Evolutionary conservation across 306 rosid genomes (phyloP).

Genomic region (Begonia masoniana): DNA sequence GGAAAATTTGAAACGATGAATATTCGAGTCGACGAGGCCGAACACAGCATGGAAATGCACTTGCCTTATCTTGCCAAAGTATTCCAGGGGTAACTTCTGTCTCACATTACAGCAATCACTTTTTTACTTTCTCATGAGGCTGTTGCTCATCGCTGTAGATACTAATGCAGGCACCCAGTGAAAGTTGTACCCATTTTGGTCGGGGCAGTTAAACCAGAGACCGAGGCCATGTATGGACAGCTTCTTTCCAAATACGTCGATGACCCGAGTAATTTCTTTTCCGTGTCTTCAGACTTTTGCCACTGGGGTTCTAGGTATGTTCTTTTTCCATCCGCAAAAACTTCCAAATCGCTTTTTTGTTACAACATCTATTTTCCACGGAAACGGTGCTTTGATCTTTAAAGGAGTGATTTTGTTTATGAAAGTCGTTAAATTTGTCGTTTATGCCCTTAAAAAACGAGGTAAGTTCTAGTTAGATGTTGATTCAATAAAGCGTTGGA

Average conservation of each 20-base stretch:
- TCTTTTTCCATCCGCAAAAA: neutral
- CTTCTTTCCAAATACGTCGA: slow-evolving; percentile 75
- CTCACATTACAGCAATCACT: neutral
- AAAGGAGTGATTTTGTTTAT: too few species aligned
- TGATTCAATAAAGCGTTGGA: too few species aligned
- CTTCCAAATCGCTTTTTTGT: too few species aligned
- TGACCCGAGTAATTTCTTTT: slow-evolving; percentile 70
- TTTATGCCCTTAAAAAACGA: too few species aligned
- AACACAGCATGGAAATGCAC: slow-evolving; percentile 99
- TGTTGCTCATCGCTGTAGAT: slow-evolving; percentile 7
- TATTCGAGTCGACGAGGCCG: slow-evolving; percentile 81
- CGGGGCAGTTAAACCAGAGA: slow-evolving; percentile 66
- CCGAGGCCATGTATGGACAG: slow-evolving; percentile 71
- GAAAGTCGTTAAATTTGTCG: too few species aligned
- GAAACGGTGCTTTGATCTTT: too few species aligned
- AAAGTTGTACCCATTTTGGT: slow-evolving; percentile 91
- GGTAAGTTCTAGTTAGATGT: too few species aligned
- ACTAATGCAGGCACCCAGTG: slow-evolving; percentile 48
- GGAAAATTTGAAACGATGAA: slow-evolving; percentile 78
- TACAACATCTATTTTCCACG: too few species aligned
- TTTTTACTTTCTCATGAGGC: slow-evolving; percentile 1
- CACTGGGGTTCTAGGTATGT: slow-evolving; percentile 96
- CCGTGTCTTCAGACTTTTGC: slow-evolving; percentile 87
- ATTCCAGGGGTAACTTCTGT: slow-evolving; percentile 65
- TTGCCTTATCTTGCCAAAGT: slow-evolving; percentile 94